Percentiles rank a stretch among this genome's conserved stretches.
These are phyloP conservation scores for Paramecium sonneborni DNA, from an alignment of 73 alveolate species.

Conservation along the genomic window DNA sequence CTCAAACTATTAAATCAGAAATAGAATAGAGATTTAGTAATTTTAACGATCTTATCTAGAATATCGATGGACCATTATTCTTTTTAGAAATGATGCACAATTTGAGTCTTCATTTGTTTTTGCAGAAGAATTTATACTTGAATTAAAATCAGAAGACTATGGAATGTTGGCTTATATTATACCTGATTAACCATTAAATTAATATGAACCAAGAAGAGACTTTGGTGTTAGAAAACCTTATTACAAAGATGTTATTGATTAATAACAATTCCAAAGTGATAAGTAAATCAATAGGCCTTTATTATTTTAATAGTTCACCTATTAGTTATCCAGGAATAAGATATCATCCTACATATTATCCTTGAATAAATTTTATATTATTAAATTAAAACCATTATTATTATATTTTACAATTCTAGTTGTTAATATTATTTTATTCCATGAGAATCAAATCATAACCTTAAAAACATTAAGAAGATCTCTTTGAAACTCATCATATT, in stretches of 20 bases:
- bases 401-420: background rate
- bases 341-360: constrained; percentile 21
- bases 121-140: background rate
- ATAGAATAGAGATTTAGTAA: background rate
- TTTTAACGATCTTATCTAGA: background rate
- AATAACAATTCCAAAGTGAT: background rate
- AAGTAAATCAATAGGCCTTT: background rate
- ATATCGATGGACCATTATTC: background rate
- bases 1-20: background rate
- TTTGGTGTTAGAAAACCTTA: background rate
- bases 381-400: background rate
- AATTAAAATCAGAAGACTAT: background rate
- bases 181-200: constrained; percentile 3
- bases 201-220: constrained; percentile 49
- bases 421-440: background rate
- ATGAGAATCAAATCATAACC: background rate
- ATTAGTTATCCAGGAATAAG: background rate
- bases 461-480: background rate
- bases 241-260: background rate
- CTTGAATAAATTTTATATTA: background rate
- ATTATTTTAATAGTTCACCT: background rate
- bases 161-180: background rate
- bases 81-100: background rate
- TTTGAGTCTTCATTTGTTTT: background rate
- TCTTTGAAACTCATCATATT: background rate